phyloP scores from a whole-genome alignment of 2,329 filamentous ascomycete genomes.

The Tolypocladium tropicale region DNA sequence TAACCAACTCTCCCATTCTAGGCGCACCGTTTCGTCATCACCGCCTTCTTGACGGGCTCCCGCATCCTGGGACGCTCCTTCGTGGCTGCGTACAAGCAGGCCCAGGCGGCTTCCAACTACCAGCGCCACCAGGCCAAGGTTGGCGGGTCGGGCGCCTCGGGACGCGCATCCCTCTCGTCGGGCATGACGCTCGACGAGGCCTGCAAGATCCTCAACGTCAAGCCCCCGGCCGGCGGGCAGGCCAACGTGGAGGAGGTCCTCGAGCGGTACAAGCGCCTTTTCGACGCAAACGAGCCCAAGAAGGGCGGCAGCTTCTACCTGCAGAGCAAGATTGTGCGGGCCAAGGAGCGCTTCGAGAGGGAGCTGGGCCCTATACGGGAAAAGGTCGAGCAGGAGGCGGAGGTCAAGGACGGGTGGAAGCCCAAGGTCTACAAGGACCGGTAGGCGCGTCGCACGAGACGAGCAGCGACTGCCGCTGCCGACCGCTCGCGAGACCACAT shows the following conservation, averaged over 20 bases:
- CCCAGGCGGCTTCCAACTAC: constrained; percentile 76
- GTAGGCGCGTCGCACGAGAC: constrained; percentile 22
- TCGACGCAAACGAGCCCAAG: constrained; percentile 87
- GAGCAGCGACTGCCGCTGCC: not conserved
- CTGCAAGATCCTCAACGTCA: constrained; percentile 93
- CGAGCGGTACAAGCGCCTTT: constrained; percentile 85
- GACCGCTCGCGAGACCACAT: not conserved
- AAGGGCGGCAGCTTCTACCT: constrained; percentile 97
- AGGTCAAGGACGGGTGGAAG: constrained; percentile 79
- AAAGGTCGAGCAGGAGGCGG: constrained; percentile 63
- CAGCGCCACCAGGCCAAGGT: constrained; percentile 61
- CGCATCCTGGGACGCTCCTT: constrained; percentile 92
- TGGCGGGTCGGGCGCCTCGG: constrained; percentile 39
- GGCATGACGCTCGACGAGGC: constrained; percentile 93
- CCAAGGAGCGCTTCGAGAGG: constrained; percentile 82
- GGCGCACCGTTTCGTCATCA: constrained; percentile 85
- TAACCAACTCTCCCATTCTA: constrained; percentile 24
- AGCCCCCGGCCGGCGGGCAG: constrained; percentile 65
- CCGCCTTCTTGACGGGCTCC: constrained; percentile 80
- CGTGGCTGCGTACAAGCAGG: constrained; percentile 90
- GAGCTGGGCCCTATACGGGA: constrained; percentile 67
- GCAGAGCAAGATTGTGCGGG: constrained; percentile 90
- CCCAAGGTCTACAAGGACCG: constrained; percentile 90
- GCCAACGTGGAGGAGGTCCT: constrained; percentile 70
- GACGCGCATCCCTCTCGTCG: constrained; percentile 45